Conservation (phyloP, 108 stramenopile species). For the Phaeodactylum tricornutum region DNA sequence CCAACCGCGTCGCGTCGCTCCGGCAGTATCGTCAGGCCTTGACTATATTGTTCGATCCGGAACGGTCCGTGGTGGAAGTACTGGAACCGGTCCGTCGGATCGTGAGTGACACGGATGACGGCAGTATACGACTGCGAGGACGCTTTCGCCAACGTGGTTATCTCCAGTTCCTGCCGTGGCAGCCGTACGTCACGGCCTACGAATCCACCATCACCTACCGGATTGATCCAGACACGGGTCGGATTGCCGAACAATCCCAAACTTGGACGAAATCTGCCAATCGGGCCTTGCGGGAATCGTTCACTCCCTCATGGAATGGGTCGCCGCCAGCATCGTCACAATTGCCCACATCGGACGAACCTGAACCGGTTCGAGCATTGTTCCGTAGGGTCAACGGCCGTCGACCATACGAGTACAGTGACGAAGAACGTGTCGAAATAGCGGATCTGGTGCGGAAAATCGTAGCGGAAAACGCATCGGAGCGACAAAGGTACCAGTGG, state of each 20-base stretch:
- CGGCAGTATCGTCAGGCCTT: conserved; percentile 41
- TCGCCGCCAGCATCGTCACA: conserved; percentile 9
- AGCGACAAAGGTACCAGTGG: conserved; percentile 1
- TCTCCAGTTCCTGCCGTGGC: conserved; percentile 34
- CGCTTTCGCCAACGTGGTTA: conserved; percentile 35
- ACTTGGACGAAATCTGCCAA: conserved; percentile 33
- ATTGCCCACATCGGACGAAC: conserved; percentile 10
- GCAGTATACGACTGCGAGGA: conserved; percentile 15
- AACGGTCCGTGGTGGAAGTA: conserved; percentile 23
- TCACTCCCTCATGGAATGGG: conserved; percentile 24
- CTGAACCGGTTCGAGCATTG: conserved; percentile 11
- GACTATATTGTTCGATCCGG: conserved; percentile 36
- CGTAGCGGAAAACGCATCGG: conserved; percentile 5
- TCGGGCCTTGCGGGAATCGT: conserved; percentile 36
- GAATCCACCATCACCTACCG: conserved; percentile 33
- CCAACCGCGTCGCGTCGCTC: conserved; percentile 35
- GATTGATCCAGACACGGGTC: conserved; percentile 23
- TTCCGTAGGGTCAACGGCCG: conserved; percentile 29
- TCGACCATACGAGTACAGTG: conserved; percentile 22
- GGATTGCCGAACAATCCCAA: conserved; percentile 34
- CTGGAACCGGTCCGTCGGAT: conserved; percentile 6
- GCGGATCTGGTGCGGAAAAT: conserved; percentile 15
- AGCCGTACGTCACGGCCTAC: conserved; percentile 32
- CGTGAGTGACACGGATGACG: conserved; percentile 4
- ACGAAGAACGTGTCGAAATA: conserved; percentile 20